Percentiles rank a stretch among this genome's conserved stretches.
These are phyloP conservation scores for Hyaloperonospora brassicae DNA, from an alignment of 352 stramenopile species.

Conservation along the genomic window DNA sequence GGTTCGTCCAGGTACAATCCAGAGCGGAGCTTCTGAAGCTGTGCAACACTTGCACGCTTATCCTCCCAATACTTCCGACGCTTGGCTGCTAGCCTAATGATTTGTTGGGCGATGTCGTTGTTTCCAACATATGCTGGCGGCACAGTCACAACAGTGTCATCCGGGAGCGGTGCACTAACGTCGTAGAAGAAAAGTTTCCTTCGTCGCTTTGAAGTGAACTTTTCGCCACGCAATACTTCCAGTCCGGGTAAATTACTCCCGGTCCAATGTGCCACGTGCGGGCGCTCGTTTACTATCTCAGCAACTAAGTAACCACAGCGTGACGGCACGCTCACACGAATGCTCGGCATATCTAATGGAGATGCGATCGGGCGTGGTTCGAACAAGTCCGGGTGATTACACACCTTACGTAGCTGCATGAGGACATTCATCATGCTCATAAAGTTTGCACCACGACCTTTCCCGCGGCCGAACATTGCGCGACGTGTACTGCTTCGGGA, in stretches of 20 bases:
- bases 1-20: conserved; percentile 36
- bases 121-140: conserved; percentile 21
- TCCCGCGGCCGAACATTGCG: conserved; percentile 77
- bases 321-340: conserved; percentile 27
- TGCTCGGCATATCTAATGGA: conserved; percentile 81
- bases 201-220: conserved; percentile 24
- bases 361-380: conserved; percentile 92
- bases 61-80: conserved; percentile 32
- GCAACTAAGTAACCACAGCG: conserved; percentile 42
- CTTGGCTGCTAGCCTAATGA: conserved; percentile 25
- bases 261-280: conserved; percentile 34
- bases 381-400: conserved; percentile 99
- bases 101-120: conserved; percentile 32
- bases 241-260: conserved; percentile 33
- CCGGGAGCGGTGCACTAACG: conserved; percentile 26
- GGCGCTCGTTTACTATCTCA: conserved; percentile 30
- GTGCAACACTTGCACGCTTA: conserved; percentile 26
- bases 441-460: conserved; percentile 80
- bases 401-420: conserved; percentile 97
- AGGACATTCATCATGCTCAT: conserved; percentile 99
- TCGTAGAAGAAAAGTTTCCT: conserved; percentile 44
- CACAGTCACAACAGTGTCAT: conserved; percentile 18
- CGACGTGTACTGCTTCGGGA: conserved; percentile 89
- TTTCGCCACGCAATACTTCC: conserved; percentile 31
- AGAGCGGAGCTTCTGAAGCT: conserved; percentile 22